Conservation (phyloP, 2,329 filamentous ascomycete genomes). For the Herpotrichia juniperi region DNA sequence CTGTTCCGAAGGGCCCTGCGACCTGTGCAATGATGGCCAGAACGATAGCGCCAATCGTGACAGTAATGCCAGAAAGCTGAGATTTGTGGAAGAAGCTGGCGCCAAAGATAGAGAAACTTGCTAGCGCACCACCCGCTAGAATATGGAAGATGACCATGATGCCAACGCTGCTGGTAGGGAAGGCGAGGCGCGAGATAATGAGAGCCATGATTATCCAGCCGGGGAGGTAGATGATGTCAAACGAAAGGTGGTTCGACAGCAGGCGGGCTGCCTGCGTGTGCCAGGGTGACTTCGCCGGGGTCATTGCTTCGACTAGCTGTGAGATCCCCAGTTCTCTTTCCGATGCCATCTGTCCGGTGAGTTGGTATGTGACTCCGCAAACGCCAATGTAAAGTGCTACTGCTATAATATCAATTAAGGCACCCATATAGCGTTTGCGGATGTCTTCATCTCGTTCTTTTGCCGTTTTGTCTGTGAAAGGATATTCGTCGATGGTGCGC, state of each 20-base stretch:
- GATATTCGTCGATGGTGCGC: slow-evolving; percentile 65
- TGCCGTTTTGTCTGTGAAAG: slow-evolving; percentile 75
- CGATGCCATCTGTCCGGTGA: slow-evolving; percentile 83
- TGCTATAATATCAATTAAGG: slow-evolving; percentile 76
- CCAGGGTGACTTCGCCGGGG: slow-evolving; percentile 76
- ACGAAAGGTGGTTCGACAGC: slow-evolving; percentile 78
- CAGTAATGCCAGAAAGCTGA: slow-evolving; percentile 83
- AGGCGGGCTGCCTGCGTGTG: slow-evolving; percentile 79
- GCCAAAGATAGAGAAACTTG: slow-evolving; percentile 80
- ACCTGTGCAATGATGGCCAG: slow-evolving; percentile 85
- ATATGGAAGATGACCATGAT: slow-evolving; percentile 68
- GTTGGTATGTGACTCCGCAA: slow-evolving; percentile 83
- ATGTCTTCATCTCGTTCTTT: slow-evolving; percentile 71
- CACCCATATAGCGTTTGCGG: slow-evolving; percentile 71
- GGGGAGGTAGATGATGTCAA: slow-evolving; percentile 78
- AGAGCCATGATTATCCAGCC: slow-evolving; percentile 81
- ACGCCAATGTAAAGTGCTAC: slow-evolving; percentile 81
- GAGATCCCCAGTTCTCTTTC: slow-evolving; percentile 89
- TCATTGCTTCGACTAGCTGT: slow-evolving; percentile 89
- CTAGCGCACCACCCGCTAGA: slow-evolving; percentile 75
- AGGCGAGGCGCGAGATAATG: slow-evolving; percentile 68
- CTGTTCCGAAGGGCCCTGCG: slow-evolving; percentile 66
- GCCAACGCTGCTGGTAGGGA: slow-evolving; percentile 50
- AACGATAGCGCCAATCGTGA: slow-evolving; percentile 74
- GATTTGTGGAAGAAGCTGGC: slow-evolving; percentile 85